phyloP scores from a whole-genome alignment of 2,329 filamentous ascomycete genomes.

The Fusarium duplospermum region DNA sequence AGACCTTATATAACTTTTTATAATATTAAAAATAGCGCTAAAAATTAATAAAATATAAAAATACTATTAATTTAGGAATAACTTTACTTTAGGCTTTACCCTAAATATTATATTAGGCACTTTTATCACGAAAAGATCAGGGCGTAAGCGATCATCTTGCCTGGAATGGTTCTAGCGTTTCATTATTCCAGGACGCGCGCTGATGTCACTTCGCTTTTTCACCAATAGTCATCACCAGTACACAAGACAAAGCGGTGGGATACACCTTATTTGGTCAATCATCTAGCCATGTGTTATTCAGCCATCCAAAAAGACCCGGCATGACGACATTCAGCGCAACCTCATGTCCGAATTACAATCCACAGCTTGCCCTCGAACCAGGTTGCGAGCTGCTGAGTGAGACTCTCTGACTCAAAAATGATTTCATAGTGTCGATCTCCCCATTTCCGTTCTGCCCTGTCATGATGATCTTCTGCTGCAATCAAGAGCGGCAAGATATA shows the following conservation, averaged over 20 bases:
- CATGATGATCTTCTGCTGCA: not conserved
- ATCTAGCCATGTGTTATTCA: not conserved
- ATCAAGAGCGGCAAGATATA: not conserved
- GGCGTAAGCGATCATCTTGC: not conserved
- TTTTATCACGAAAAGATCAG: too few species aligned
- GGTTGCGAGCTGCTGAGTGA: not conserved
- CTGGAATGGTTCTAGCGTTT: not conserved
- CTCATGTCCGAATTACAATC: not conserved
- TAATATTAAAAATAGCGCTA: too few species aligned
- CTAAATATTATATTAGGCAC: too few species aligned
- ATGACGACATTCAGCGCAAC: not conserved
- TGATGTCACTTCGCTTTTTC: not conserved
- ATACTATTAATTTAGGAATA: too few species aligned
- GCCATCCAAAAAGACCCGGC: not conserved
- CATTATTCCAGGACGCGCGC: not conserved
- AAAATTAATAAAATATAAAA: too few species aligned
- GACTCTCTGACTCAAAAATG: not conserved
- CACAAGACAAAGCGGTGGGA: not conserved
- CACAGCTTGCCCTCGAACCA: not conserved
- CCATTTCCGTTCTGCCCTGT: not conserved
- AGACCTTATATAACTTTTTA: too few species aligned
- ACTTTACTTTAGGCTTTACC: too few species aligned
- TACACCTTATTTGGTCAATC: not conserved
- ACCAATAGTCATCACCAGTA: not conserved
- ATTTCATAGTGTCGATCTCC: not conserved